Conservation (phyloP, 2,329 filamentous ascomycete genomes). For the Elsinoe ampelina region DNA sequence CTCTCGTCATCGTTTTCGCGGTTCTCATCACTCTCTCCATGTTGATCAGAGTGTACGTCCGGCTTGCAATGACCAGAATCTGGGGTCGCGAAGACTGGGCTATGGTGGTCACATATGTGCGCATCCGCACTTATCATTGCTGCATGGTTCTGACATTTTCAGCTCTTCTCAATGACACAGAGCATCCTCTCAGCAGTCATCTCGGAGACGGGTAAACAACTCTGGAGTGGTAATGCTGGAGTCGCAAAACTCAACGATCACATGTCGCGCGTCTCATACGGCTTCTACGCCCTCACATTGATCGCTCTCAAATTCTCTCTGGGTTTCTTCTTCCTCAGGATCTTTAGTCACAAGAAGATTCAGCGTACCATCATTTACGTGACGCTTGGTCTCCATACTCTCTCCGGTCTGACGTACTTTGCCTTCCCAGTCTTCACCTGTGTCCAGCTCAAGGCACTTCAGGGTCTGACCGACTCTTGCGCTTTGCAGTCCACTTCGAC, state of each 20-base stretch:
- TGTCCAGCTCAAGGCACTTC: slow-evolving; percentile 37
- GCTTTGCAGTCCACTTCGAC: slow-evolving; percentile 10
- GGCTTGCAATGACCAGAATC: not conserved
- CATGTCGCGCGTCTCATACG: not conserved
- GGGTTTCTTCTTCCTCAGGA: slow-evolving; percentile 41
- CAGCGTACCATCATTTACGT: slow-evolving; percentile 36
- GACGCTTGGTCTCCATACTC: slow-evolving; percentile 33
- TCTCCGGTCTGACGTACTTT: slow-evolving; percentile 39
- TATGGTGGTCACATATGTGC: slow-evolving; percentile 4
- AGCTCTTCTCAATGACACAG: not conserved
- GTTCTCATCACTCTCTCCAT: slow-evolving; percentile 1
- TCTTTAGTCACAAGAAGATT: slow-evolving; percentile 32
- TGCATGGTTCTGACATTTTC: not conserved
- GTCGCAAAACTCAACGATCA: not conserved
- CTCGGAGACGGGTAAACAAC: not conserved
- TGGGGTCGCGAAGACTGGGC: slow-evolving; percentile 7
- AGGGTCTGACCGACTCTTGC: slow-evolving; percentile 20
- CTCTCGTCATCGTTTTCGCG: not conserved
- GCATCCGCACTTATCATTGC: not conserved
- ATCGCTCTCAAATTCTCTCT: slow-evolving; percentile 41
- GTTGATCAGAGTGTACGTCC: not conserved
- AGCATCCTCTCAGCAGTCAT: not conserved
- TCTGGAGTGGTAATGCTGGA: not conserved
- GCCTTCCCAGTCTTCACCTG: slow-evolving; percentile 44
- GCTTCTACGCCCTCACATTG: slow-evolving; percentile 38